Evolutionary conservation across 495 filamentous ascomycete genomes (phyloP), one percentile per base, ranked within the genome.

Genomic region (Alectoria sarmentosa): DNA sequence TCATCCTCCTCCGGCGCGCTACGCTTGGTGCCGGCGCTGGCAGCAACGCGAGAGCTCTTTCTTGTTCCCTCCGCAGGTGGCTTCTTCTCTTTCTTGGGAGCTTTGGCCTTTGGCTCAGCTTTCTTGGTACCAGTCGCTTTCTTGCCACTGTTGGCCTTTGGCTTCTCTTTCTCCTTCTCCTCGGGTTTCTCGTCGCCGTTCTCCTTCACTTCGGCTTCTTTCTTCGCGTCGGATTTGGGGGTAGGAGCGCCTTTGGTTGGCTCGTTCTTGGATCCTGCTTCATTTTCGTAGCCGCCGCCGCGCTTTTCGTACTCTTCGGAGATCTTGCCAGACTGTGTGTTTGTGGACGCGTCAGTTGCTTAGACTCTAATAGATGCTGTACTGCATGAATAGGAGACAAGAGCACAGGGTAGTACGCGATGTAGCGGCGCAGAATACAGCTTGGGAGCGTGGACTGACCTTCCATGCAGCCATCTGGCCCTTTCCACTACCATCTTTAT

Each of bases 391-490:
- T 19, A 37, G 38, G 19, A 56, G 4, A 57, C 37, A 55, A 30
- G 6, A 17, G 52, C 5, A 34, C 6, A 10, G 21, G 30, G 28
- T 55, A 30, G 23, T 49, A 62, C 37, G 39, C 30, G 30, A 38
- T 63, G 21, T 1, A 17, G 61, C 32, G 30, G 48, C 32, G 61
- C 34, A 54, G 9, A 30, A 62, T 44, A 21, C 41, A 42, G 52
- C 3, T 55, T 32, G 0, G 17, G 13, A 23, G 32, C 26, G 15
- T 42, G 54, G 30, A 59, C 71, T 66, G 44, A 80, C 81, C 75
- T 84, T 84, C 81, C 82, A 84, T 14, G 81, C 82, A 23, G 79
- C 75, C 82, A 79, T 81, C 62, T 83, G 77, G 14, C 81, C 81
- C 62, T 83, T 75, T 38, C 81, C 82, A 52, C 75, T 72, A 2